Conservation (phyloP, 1,284 basidiomycete species). For the Schizophyllum commune region DNA sequence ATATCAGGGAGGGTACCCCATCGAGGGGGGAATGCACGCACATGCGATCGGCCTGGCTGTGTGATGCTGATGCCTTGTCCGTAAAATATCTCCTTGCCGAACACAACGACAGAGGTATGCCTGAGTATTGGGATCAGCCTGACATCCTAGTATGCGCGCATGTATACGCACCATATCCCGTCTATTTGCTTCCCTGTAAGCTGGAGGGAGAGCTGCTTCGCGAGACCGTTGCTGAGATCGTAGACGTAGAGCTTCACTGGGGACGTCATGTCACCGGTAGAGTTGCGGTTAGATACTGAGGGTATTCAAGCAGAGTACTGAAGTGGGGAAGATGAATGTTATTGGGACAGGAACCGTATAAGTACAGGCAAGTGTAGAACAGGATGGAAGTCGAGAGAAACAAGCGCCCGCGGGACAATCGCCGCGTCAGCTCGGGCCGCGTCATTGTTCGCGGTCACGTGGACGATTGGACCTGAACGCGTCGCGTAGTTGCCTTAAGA, state of each 20-base stretch:
- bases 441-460: neutral
- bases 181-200: conserved; percentile 84
- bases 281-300: neutral
- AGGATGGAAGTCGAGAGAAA: neutral
- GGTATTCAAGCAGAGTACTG: neutral
- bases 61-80: conserved; percentile 75
- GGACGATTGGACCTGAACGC: neutral
- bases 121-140: conserved; percentile 27
- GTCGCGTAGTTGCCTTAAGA: too few relatives aligned
- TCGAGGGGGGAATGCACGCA: conserved; percentile 25
- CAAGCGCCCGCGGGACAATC: neutral
- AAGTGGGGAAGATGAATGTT: neutral
- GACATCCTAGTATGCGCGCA: neutral
- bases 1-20: neutral
- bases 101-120: conserved; percentile 89
- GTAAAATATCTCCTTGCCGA: conserved; percentile 81
- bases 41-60: conserved; percentile 71
- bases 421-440: too few relatives aligned
- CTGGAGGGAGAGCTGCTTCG: conserved; percentile 65
- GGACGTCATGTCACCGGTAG: conserved; percentile 4
- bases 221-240: conserved; percentile 84
- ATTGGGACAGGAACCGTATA: neutral
- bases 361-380: neutral
- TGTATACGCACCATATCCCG: conserved; percentile 66
- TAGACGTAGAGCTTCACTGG: conserved; percentile 81